Percentiles rank a stretch among this genome's conserved stretches.
Evolutionary conservation across 768 basidiomycete genomes (phyloP).

Genomic region (Russula sp.): DNA sequence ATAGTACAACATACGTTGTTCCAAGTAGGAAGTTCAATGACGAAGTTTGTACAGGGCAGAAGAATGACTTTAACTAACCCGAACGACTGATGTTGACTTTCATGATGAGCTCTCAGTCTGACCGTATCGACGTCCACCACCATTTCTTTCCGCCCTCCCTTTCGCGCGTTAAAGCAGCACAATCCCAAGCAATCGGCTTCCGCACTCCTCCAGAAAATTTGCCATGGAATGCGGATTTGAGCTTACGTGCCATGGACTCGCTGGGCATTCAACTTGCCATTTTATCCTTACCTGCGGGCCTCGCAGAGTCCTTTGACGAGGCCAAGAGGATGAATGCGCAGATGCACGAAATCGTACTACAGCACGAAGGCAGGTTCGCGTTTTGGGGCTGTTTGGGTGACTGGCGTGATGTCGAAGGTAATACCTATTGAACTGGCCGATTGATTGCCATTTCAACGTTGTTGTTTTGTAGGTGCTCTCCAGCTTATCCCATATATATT

Average conservation of each 20-base stretch:
- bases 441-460: not conserved
- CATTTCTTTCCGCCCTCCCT: slow-evolving; percentile 62
- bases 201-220: slow-evolving; percentile 58
- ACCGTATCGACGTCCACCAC: slow-evolving; percentile 67
- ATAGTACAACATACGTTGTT: slow-evolving; percentile 2
- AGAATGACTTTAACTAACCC: not conserved
- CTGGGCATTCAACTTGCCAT: slow-evolving; percentile 57
- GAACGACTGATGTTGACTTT: not conserved
- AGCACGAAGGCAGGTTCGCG: slow-evolving; percentile 56
- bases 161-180: slow-evolving; percentile 41
- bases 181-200: slow-evolving; percentile 55
- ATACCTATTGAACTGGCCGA: not conserved
- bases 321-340: slow-evolving; percentile 49
- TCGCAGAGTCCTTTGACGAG: slow-evolving; percentile 40
- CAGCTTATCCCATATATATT: slow-evolving; percentile 58
- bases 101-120: not conserved
- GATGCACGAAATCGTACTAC: slow-evolving; percentile 47
- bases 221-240: slow-evolving; percentile 60
- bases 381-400: slow-evolving; percentile 68
- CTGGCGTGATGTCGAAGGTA: slow-evolving; percentile 61
- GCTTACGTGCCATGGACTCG: slow-evolving; percentile 61
- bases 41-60: slow-evolving; percentile 21
- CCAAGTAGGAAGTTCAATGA: slow-evolving; percentile 19
- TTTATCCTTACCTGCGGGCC: slow-evolving; percentile 60
- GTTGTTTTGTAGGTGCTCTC: slow-evolving; percentile 46